phyloP scores from a whole-genome alignment of 108 stramenopile genomes.

The Aurantiochytrium sp. region DNA sequence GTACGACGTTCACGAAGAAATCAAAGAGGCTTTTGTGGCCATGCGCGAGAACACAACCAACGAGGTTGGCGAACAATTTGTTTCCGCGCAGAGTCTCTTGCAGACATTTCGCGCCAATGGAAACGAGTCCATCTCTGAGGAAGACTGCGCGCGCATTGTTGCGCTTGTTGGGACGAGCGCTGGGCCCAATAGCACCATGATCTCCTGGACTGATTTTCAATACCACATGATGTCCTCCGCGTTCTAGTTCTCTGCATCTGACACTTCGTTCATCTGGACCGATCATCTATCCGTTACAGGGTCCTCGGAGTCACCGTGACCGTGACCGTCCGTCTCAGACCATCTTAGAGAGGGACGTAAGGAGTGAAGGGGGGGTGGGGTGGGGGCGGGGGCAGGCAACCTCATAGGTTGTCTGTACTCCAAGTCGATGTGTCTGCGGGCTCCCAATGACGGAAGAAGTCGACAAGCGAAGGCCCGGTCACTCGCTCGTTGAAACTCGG shows the following conservation, averaged over 20 bases:
- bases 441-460: too few relatives aligned
- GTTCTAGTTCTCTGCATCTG: neutral
- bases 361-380: too few relatives aligned
- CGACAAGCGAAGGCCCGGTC: too few relatives aligned
- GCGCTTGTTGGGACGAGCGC: neutral
- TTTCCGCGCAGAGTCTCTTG: neutral
- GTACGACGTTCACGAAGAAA: slow-evolving; percentile 7
- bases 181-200: neutral
- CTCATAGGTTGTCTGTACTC: too few relatives aligned
- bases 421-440: too few relatives aligned
- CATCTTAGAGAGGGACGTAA: too few relatives aligned
- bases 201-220: neutral
- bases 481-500: too few relatives aligned
- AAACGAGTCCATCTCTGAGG: neutral
- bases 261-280: too few relatives aligned
- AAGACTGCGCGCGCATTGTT: neutral
- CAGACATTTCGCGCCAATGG: neutral
- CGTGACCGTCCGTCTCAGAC: too few relatives aligned
- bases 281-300: too few relatives aligned
- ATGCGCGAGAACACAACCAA: neutral
- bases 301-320: too few relatives aligned
- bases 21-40: neutral
- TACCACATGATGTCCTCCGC: neutral
- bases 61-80: neutral
- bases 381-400: too few relatives aligned